Evolutionary conservation across 306 rosid species (phyloP), one percentile per base, ranked within the genome.

Genomic region (Rubus idaeus): DNA sequence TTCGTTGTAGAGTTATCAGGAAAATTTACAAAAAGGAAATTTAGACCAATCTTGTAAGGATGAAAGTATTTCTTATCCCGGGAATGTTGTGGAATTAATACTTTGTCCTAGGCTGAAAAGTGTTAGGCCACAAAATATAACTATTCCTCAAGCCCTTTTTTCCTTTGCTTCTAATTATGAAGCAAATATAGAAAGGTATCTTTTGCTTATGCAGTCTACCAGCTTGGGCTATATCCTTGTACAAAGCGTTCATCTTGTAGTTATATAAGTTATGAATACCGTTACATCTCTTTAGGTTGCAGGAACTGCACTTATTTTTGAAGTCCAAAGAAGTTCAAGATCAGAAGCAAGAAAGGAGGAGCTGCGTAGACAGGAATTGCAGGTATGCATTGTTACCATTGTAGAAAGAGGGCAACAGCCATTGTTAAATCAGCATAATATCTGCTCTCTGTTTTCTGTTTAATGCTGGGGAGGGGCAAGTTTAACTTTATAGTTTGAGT

Each of bases 291-390:
- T 75, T 40, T 68, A 87, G 90, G 86, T 87, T 76, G 90, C 83
- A 16, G 90, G 86, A 10, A 75, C 83, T 76, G 86, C 82, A 12
- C 63, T 87, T 66, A 70, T 87, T 39, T 87, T 87, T 74, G 90
- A 87, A 84, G 90, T 87, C 79, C 88, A 87, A 74, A 79, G 90
- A 79, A 87, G 81, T 75, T 41, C 86, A 13, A 74, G 88, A 70
- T 84, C 90, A 76, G 90, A 87, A 79, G 90, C 86, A 62, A 87
- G 84, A 66, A 87, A 87, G 83, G 90, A 87, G 71, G 88, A 79
- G 64, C 44, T 61, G 66, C 90, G 84, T 23, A 77, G 39, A 73
- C 84, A 73, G 53, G 86, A 87, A 78, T 71, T 87, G 60, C 71
- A 81, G 88, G 90, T 87, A 77, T 11, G 21, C 39, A 18, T 65